Conservation (phyloP, 2,329 filamentous ascomycete species). For the Penicillium italicum region DNA sequence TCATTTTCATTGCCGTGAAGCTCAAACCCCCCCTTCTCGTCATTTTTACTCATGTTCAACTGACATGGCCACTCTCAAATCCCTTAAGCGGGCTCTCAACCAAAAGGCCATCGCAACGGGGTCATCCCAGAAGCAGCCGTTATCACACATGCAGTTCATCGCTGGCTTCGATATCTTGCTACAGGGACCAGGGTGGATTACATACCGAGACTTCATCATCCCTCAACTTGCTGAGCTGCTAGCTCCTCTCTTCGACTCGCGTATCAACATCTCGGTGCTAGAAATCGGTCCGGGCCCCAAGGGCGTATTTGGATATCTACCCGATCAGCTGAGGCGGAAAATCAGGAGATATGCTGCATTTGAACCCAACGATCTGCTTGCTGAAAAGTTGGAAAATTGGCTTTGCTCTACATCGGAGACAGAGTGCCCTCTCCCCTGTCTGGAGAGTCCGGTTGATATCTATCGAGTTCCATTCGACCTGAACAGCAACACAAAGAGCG, state of each 20-base stretch:
- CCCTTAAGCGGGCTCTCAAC: conserved; percentile 40
- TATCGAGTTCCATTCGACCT: conserved; percentile 8
- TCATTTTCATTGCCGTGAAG: not conserved
- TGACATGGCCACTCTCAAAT: conserved; percentile 46
- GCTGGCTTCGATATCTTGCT: conserved; percentile 48
- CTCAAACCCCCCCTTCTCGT: not conserved
- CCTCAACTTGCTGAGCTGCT: conserved; percentile 46
- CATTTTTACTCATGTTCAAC: not conserved
- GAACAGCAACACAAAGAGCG: conserved; percentile 22
- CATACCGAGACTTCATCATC: conserved; percentile 49
- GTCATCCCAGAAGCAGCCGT: not conserved
- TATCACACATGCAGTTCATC: conserved; percentile 47
- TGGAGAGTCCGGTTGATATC: conserved; percentile 7
- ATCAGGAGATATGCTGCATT: conserved; percentile 53
- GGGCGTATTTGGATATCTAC: conserved; percentile 53
- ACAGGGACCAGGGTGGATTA: conserved; percentile 23
- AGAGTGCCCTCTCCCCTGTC: conserved; percentile 20
- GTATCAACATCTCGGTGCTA: conserved; percentile 49
- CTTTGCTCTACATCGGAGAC: conserved; percentile 31
- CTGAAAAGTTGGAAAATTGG: conserved; percentile 44
- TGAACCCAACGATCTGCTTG: conserved; percentile 52
- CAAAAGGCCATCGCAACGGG: not conserved
- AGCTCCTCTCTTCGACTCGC: conserved; percentile 41
- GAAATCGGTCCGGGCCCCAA: conserved; percentile 59
- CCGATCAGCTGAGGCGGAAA: conserved; percentile 37